Conservation (phyloP, 2,329 filamentous ascomycete species). For the Trichoderma arundinaceum region DNA sequence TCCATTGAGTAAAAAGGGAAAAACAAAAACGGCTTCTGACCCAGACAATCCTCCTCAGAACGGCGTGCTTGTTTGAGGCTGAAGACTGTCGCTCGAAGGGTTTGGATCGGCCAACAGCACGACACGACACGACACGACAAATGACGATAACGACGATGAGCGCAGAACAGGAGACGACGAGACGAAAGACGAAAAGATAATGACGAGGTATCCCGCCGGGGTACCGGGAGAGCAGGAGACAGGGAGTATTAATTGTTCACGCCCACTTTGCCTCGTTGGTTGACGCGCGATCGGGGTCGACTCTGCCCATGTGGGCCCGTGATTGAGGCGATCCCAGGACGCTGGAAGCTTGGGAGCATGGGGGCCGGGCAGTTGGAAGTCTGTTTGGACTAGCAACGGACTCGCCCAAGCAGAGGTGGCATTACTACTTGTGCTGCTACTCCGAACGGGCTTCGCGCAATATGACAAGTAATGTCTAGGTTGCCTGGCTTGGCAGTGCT, state of each 20-base stretch:
- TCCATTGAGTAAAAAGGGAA: constrained; percentile 19
- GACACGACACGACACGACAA: constrained; percentile 5
- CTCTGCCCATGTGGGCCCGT: constrained; percentile 28
- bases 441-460: background rate
- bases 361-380: constrained; percentile 20
- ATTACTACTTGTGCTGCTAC: background rate
- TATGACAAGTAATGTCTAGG: background rate
- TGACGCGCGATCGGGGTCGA: constrained; percentile 32
- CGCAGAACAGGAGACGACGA: constrained; percentile 29
- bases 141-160: constrained; percentile 15
- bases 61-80: constrained; percentile 16
- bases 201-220: constrained; percentile 29
- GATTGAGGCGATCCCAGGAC: constrained; percentile 32
- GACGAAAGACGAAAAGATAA: constrained; percentile 24
- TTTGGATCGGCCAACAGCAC: background rate
- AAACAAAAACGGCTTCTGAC: constrained; percentile 4
- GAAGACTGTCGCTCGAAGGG: constrained; percentile 15
- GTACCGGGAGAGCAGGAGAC: constrained; percentile 27
- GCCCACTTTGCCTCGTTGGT: constrained; percentile 29
- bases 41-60: constrained; percentile 2
- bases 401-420: background rate
- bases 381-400: constrained; percentile 1
- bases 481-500: background rate
- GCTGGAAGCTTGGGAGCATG: constrained; percentile 30
- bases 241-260: constrained; percentile 30